These are phyloP conservation scores for Kodamaea fukazawae DNA, from an alignment of 805 yeast species.

Conservation along the genomic window DNA sequence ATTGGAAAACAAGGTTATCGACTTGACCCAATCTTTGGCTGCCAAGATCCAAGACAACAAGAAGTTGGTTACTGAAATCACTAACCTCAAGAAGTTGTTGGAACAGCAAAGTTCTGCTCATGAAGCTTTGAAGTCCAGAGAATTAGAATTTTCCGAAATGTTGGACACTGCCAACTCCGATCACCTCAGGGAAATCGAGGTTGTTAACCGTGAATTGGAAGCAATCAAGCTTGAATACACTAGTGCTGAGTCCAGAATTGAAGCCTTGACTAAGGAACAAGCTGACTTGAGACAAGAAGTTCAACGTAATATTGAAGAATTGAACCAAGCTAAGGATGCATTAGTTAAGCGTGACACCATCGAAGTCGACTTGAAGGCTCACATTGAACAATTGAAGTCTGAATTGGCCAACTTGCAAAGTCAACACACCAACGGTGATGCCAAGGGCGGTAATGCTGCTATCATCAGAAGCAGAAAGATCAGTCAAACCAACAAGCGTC, in stretches of 20 bases:
- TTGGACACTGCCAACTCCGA: slow-evolving; percentile 43
- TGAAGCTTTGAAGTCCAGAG: slow-evolving; percentile 53
- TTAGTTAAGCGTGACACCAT: slow-evolving; percentile 58
- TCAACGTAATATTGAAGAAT: slow-evolving; percentile 56
- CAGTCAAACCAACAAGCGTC: slow-evolving; percentile 38
- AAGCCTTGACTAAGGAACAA: slow-evolving; percentile 59
- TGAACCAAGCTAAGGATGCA: slow-evolving; percentile 57
- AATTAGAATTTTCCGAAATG: slow-evolving; percentile 48
- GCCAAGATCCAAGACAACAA: slow-evolving; percentile 80
- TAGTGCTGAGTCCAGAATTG: slow-evolving; percentile 56
- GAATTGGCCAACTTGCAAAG: slow-evolving; percentile 49
- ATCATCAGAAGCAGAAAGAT: slow-evolving; percentile 25
- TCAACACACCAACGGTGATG: slow-evolving; percentile 27
- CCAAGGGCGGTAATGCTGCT: slow-evolving; percentile 31
- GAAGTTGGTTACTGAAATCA: slow-evolving; percentile 61
- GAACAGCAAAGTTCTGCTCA: slow-evolving; percentile 54
- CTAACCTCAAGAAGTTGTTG: slow-evolving; percentile 42
- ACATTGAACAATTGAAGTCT: slow-evolving; percentile 52
- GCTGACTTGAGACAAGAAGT: slow-evolving; percentile 63
- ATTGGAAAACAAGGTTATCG: slow-evolving; percentile 96
- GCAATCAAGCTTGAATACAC: slow-evolving; percentile 55
- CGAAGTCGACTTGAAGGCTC: slow-evolving; percentile 62
- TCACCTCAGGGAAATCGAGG: slow-evolving; percentile 48
- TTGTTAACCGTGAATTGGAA: slow-evolving; percentile 54
- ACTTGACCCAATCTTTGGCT: slow-evolving; percentile 81